Base-by-base conservation (phyloP, 768 basidiomycete species). In the Xerocomellus intermedius region DNA sequence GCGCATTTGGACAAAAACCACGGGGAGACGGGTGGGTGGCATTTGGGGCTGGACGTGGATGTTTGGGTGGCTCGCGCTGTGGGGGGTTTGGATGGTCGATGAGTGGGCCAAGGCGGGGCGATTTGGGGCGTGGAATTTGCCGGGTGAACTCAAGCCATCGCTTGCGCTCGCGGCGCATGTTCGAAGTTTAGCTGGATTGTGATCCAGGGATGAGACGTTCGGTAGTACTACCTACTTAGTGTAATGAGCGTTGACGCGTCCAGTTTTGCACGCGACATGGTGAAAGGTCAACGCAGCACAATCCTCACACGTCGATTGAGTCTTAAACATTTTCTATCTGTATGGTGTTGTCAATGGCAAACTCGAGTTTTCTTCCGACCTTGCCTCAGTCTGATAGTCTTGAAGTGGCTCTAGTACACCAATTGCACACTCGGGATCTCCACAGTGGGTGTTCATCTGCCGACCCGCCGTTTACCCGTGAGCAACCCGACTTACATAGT, bases 331-430 rank as follows among this genome's bases (percentile, higher is more conserved):
- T 19, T 43, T 41, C n/a, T 17, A 22, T 24, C 38, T 22, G n/a
- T 6, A 13, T 19, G 24, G 24, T 24, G n/a, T 43, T 47, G 48
- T 24, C 50, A 21, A 69, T 68, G 67, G 48, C 63, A 19, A 54
- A 58, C 42, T 46, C 63, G 30, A 55, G 50, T 24, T 82, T 85
- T 65, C 76, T 86, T 42, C 84, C 85, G 47, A 61, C 72, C 30
- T 14, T 87, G 30, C 69, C 79, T 14, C 74, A 71, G 50, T 76
- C 69, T 49, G 85, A 86, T 62, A 22, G 70, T 82, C 63, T 80
- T n/a, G n/a, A 78, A 61, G 85, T 83, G 26, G 77, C 77, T 52
- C 79, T 83, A 77, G 85, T 85, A 71, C 70, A 77, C 75, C 36
- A n/a, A 54, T 64, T 48, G 10, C 42, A 56, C 61, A 59, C 56